Evolutionary conservation across 805 yeast species (phyloP).

Genomic region (Kluyveromyces aestuarii): DNA sequence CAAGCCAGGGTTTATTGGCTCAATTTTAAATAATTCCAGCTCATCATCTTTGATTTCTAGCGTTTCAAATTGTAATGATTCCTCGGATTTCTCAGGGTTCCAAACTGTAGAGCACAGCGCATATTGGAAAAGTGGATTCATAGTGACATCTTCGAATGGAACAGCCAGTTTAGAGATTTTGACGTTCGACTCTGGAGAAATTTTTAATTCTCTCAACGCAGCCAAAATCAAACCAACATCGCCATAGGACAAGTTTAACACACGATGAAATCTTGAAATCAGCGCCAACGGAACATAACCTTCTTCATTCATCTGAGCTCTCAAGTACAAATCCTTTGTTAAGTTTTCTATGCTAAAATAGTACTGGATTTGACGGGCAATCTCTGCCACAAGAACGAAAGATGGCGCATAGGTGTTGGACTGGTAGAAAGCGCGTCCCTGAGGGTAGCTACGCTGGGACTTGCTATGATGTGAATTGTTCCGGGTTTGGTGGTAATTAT

Average conservation of each 20-base stretch:
- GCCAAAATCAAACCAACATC: constrained; percentile 21
- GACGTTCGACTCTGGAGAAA: not conserved
- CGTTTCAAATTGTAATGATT: not conserved
- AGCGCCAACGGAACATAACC: constrained; percentile 25
- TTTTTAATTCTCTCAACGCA: constrained; percentile 22
- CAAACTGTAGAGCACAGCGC: constrained; percentile 1
- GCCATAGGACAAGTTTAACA: constrained; percentile 44
- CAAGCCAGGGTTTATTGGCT: constrained; percentile 1
- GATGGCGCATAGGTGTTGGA: constrained; percentile 8
- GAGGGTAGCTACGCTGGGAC: constrained; percentile 3
- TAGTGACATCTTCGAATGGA: constrained; percentile 1
- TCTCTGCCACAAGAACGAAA: constrained; percentile 23
- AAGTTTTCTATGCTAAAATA: constrained; percentile 85
- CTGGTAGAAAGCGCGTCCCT: constrained; percentile 2
- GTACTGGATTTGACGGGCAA: constrained; percentile 65
- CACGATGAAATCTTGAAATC: constrained; percentile 20
- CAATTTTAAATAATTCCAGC: constrained; percentile 2
- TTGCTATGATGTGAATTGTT: constrained; percentile 15
- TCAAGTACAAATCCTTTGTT: constrained; percentile 72
- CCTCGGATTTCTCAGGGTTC: not conserved
- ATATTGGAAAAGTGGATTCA: constrained; percentile 2
- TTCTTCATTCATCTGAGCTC: constrained; percentile 50
- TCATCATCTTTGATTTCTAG: not conserved
- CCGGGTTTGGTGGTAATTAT: constrained; percentile 10
- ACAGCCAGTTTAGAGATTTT: constrained; percentile 1